phyloP scores from a whole-genome alignment of 73 alveolate genomes.

The Diophrys appendiculata region DNA sequence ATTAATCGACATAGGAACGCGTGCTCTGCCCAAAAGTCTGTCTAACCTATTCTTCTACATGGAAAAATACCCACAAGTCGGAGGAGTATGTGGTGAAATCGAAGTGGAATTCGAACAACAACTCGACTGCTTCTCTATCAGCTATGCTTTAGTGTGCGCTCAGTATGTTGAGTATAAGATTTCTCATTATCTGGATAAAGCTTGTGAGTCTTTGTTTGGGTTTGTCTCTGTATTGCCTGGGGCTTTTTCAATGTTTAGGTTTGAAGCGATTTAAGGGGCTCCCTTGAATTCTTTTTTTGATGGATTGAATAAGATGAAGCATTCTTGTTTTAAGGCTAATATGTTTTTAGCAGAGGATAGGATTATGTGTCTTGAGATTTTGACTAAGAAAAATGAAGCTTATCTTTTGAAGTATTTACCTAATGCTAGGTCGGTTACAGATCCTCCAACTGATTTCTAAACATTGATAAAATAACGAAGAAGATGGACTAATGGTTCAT shows the following conservation, averaged over 20 bases:
- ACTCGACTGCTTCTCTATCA: too few species aligned
- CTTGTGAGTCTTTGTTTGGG: slow-evolving; percentile 48
- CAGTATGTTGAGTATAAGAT: slow-evolving; percentile 56
- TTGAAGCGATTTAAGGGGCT: slow-evolving; percentile 54
- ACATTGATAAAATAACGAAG: slow-evolving; percentile 53
- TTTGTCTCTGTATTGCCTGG: slow-evolving; percentile 62
- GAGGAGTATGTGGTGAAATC: slow-evolving; percentile 71
- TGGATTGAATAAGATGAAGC: slow-evolving; percentile 34
- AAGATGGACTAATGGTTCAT: slow-evolving; percentile 68
- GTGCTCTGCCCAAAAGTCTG: slow-evolving; percentile 32
- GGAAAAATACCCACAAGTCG: slow-evolving; percentile 29
- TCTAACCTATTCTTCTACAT: slow-evolving; percentile 24
- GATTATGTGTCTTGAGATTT: slow-evolving; percentile 61
- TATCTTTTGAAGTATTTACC: slow-evolving; percentile 44
- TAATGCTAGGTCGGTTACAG: slow-evolving; percentile 57
- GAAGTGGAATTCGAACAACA: slow-evolving; percentile 28
- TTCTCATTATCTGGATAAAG: slow-evolving; percentile 54
- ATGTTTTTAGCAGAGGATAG: slow-evolving; percentile 69
- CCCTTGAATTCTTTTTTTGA: slow-evolving; percentile 49
- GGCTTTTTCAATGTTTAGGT: slow-evolving; percentile 56
- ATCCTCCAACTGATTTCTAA: slow-evolving; percentile 47
- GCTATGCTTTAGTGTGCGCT: slow-evolving; percentile 17
- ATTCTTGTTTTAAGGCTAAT: slow-evolving; percentile 53
- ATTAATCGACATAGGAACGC: slow-evolving; percentile 47
- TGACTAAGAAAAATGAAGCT: slow-evolving; percentile 16